Evolutionary conservation across 345 rosid genomes (phyloP), one percentile per base, ranked within the genome.

Genomic region (Excoecaria agallocha): DNA sequence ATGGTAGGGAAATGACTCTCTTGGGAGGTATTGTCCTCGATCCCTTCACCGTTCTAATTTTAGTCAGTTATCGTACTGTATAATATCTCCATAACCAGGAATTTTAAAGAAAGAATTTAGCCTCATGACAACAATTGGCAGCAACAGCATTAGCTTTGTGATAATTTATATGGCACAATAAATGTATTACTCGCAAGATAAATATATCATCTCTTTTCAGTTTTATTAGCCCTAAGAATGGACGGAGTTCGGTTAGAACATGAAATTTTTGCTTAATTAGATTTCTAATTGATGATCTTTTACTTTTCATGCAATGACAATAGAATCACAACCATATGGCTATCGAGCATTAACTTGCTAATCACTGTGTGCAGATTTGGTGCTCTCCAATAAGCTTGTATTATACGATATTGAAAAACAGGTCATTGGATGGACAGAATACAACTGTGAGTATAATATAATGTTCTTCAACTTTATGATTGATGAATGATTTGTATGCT

Each of bases 321-420:
- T 45, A 6, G 55, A 19, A 59, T 9, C 6, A 48, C 35, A 24
- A 24, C 37, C 6, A 16, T 70, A 9, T 8, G 19, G 35, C 43
- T 24, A 66, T 71, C 11, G 46, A 30, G 39, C n/a, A 35, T 41
- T 68, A 30, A 54, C 65, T 41, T 54, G 22, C 35, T 17, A 38
- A 16, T 56, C 58, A 35, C 67, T 50, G 7, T 74, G 3, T 70
- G 84, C 89, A 94, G 98, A 92, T 80, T 82, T 94, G 88, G 92
- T 87, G 79, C 86, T 94, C 55, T 87, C 96, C 4, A 86, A 90
- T 82, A 94, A 88, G 87, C 86, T 94, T 71, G 94, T 94, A 50
- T 59, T 90, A 63, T 94, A 92, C 66, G 95, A 94, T 80, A 66
- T 92, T 7, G 92, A 85, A 67, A 89, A 90, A 22, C 91, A 87